A percentile compares a stretch with the other conserved stretches of the same genome.
phyloP scores from a whole-genome alignment of 2,329 filamentous ascomycete species.

The Cordyceps farinosa region DNA sequence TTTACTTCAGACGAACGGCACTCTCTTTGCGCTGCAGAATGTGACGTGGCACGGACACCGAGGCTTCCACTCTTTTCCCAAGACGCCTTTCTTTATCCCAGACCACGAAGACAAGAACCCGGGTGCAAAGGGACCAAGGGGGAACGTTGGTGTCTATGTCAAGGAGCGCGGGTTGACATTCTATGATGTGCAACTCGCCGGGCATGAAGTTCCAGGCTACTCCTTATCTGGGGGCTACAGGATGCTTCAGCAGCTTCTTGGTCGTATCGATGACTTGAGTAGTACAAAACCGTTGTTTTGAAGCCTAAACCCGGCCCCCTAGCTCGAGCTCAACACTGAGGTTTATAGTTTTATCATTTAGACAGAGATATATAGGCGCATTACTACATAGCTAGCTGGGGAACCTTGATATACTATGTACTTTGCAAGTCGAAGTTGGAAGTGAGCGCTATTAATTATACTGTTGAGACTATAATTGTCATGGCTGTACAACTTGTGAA shows the following conservation, averaged over 20 bases:
- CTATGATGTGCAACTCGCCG: slow-evolving; percentile 20
- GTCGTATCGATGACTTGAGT: slow-evolving; percentile 18
- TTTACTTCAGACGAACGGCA: slow-evolving; percentile 60
- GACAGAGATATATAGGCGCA: no score
- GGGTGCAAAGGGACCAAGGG: slow-evolving; percentile 15
- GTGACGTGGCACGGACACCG: slow-evolving; percentile 67
- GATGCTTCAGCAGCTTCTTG: slow-evolving; percentile 20
- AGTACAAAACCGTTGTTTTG: slow-evolving; percentile 9
- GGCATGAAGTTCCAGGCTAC: slow-evolving; percentile 22
- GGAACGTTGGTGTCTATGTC: slow-evolving; percentile 19
- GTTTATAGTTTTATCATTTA: no score
- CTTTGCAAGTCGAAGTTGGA: no score
- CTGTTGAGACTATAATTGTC: no score
- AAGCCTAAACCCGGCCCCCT: neutral
- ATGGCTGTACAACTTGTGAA: no score
- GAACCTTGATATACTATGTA: no score
- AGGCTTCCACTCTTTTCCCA: slow-evolving; percentile 55
- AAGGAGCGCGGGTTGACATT: slow-evolving; percentile 22
- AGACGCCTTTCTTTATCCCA: slow-evolving; percentile 17
- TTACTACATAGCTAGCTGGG: no score
- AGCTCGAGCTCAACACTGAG: no score
- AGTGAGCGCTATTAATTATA: no score
- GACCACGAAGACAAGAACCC: slow-evolving; percentile 30
- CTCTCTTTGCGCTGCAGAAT: slow-evolving; percentile 63
- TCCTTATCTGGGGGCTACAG: slow-evolving; percentile 20